phyloP scores from a whole-genome alignment of 805 yeast genomes.

The Starmera pachycereana region DNA sequence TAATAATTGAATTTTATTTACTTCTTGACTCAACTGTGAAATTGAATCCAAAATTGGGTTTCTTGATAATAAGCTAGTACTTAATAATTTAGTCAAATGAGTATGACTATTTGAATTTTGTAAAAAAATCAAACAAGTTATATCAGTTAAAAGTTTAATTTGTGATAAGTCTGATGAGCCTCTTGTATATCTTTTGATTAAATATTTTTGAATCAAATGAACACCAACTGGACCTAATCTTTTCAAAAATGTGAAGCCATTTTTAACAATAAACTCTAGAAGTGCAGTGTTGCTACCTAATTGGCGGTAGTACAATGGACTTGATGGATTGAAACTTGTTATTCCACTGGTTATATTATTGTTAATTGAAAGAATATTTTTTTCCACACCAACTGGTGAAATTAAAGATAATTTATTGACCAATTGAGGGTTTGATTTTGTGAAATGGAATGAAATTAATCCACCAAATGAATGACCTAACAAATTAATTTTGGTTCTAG shows the following conservation, averaged over 20 bases:
- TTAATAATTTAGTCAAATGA: slow-evolving; percentile 9
- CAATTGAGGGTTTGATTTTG: slow-evolving; percentile 44
- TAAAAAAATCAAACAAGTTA: slow-evolving; percentile 12
- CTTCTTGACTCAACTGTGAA: slow-evolving; percentile 24
- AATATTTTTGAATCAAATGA: slow-evolving; percentile 22
- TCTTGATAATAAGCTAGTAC: slow-evolving; percentile 37
- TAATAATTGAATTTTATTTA: slow-evolving; percentile 23
- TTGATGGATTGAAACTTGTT: slow-evolving; percentile 6
- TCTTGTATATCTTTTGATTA: slow-evolving; percentile 20
- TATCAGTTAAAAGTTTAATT: slow-evolving; percentile 11
- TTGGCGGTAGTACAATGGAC: slow-evolving; percentile 17
- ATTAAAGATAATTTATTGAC: slow-evolving; percentile 47
- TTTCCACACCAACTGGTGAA: slow-evolving; percentile 75
- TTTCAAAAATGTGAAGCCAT: slow-evolving; percentile 39
- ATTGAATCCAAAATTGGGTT: slow-evolving; percentile 58
- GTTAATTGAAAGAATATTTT: slow-evolving; percentile 49
- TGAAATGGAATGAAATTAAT: slow-evolving; percentile 55
- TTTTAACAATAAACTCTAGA: slow-evolving; percentile 21
- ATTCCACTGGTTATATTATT: slow-evolving; percentile 13
- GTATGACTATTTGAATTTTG: slow-evolving; percentile 13
- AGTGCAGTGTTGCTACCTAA: slow-evolving; percentile 10
- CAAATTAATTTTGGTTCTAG: slow-evolving; percentile 36
- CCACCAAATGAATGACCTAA: slow-evolving; percentile 80
- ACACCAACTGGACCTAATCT: slow-evolving; percentile 33
- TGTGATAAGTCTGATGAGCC: slow-evolving; percentile 9